phyloP scores from a whole-genome alignment of 2,329 filamentous ascomycete genomes.

The Rutstroemia sp. region DNA sequence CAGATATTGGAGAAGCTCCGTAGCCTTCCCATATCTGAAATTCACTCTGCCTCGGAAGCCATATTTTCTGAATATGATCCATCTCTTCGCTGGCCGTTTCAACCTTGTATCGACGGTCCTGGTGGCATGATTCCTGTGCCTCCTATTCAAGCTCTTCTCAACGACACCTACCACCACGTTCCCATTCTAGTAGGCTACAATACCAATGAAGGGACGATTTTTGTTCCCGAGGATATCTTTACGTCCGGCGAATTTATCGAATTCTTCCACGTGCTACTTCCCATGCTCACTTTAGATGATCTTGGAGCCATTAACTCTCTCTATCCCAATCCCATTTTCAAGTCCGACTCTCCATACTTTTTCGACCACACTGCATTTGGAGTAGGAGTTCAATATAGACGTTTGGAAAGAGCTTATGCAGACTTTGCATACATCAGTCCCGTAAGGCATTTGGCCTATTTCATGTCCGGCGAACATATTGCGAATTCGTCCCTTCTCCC shows the following conservation, averaged over 20 bases:
- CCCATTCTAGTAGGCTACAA: constrained; percentile 65
- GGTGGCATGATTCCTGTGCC: constrained; percentile 46
- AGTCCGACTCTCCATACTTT: constrained; percentile 26
- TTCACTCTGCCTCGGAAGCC: constrained; percentile 35
- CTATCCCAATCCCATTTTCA: constrained; percentile 51
- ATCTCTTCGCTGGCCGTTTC: constrained; percentile 54
- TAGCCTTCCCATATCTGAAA: constrained; percentile 31
- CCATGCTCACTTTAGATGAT: constrained; percentile 44
- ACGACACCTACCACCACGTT: constrained; percentile 44
- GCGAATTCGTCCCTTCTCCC: neutral
- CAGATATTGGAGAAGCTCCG: constrained; percentile 46
- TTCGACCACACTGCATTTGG: constrained; percentile 6
- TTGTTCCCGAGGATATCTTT: constrained; percentile 46
- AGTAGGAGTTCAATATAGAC: constrained; percentile 47
- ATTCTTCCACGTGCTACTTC: constrained; percentile 58
- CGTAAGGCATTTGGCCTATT: constrained; percentile 51
- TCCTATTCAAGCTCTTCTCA: constrained; percentile 52
- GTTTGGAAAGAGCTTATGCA: constrained; percentile 53
- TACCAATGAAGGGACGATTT: constrained; percentile 60
- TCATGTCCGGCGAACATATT: constrained; percentile 22
- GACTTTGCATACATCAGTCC: constrained; percentile 60
- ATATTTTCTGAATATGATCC: constrained; percentile 39
- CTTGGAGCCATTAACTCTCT: constrained; percentile 47
- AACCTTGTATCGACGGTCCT: constrained; percentile 56
- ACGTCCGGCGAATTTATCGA: constrained; percentile 44